These are phyloP conservation scores for Graphilbum sp. DNA, from an alignment of 2,329 filamentous ascomycete genomes.

Conservation along the genomic window DNA sequence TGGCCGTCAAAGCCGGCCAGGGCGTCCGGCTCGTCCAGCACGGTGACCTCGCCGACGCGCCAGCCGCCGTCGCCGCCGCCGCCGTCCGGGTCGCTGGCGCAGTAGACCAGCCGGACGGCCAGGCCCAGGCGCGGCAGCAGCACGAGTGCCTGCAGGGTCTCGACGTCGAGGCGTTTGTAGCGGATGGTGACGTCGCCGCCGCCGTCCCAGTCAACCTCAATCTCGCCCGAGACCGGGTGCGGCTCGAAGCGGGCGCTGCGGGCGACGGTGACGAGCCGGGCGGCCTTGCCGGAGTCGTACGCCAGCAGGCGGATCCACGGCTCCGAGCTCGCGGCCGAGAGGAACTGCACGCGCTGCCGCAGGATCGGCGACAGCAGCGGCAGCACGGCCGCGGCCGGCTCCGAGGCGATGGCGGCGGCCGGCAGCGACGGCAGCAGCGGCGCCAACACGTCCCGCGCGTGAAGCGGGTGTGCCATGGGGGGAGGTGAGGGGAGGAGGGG, in stretches of 20 bases:
- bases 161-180: slow-evolving; percentile 55
- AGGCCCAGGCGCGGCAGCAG: slow-evolving; percentile 42
- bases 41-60: slow-evolving; percentile 54
- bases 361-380: slow-evolving; percentile 49
- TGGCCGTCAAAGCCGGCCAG: slow-evolving; percentile 36
- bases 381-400: slow-evolving; percentile 38
- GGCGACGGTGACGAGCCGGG: slow-evolving; percentile 43
- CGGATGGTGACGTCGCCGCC: slow-evolving; percentile 38
- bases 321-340: slow-evolving; percentile 41
- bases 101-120: slow-evolving; percentile 52
- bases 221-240: slow-evolving; percentile 67
- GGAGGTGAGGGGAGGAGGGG: neutral
- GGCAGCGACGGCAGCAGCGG: slow-evolving; percentile 44
- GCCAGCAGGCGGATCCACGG: slow-evolving; percentile 60
- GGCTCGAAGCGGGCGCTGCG: slow-evolving; percentile 51
- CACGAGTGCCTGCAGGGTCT: slow-evolving; percentile 56
- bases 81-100: slow-evolving; percentile 45
- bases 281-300: slow-evolving; percentile 42
- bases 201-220: slow-evolving; percentile 52
- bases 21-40: slow-evolving; percentile 39
- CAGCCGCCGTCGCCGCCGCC: slow-evolving; percentile 42
- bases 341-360: slow-evolving; percentile 47
- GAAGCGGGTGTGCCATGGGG: slow-evolving; percentile 20
- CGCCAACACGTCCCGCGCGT: slow-evolving; percentile 31
- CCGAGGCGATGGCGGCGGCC: slow-evolving; percentile 38